phyloP scores from a whole-genome alignment of 148 eudicot genomes.

The Nyssa sinensis region DNA sequence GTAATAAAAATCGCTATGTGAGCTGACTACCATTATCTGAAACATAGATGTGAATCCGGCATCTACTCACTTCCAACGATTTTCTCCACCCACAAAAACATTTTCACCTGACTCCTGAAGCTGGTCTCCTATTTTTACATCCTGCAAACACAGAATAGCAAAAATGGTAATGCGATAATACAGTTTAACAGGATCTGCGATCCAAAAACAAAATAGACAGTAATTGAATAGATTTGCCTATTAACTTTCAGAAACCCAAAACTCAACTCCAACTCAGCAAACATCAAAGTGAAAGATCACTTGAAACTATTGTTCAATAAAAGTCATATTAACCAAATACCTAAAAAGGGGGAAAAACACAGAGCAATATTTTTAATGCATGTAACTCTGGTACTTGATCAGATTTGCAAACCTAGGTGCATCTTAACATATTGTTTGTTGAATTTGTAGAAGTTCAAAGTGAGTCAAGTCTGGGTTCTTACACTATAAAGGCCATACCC shows the following conservation, averaged over 20 bases:
- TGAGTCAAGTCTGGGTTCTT: neutral
- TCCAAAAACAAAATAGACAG: no score
- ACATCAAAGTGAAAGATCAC: neutral
- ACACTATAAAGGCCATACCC: neutral
- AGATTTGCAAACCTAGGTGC: neutral
- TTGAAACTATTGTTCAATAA: neutral
- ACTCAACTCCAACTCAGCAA: neutral
- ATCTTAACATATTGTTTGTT: neutral
- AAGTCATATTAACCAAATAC: no score
- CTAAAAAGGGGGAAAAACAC: no score
- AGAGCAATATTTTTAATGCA: neutral
- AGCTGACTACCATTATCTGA: neutral
- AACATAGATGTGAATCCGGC: neutral
- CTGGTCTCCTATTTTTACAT: conserved; percentile 82
- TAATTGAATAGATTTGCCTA: neutral
- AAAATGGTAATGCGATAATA: neutral
- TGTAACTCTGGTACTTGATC: neutral
- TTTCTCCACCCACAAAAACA: conserved; percentile 91
- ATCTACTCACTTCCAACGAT: conserved; percentile 93
- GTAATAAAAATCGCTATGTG: conserved; percentile 15
- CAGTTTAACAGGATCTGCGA: conserved; percentile 5
- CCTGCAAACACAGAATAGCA: conserved; percentile 40
- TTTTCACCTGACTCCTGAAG: conserved; percentile 90
- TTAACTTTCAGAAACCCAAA: neutral
- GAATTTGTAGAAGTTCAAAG: neutral